phyloP scores from a whole-genome alignment of 192 early-diverging fungal species.

The Coemansia sp. region DNA sequence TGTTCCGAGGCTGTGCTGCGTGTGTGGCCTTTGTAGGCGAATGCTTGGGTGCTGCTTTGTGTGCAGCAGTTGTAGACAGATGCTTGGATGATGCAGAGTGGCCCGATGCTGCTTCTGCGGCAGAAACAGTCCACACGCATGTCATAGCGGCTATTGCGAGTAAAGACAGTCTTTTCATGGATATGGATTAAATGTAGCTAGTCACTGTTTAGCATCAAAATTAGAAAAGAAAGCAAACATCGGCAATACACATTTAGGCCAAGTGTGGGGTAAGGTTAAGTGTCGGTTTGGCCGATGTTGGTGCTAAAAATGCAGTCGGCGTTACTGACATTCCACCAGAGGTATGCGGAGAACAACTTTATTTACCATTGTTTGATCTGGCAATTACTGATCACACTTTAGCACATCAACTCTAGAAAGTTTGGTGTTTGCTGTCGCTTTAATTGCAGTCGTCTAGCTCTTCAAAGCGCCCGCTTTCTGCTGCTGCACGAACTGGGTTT shows the following conservation, averaged over 20 bases:
- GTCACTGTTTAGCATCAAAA: not conserved
- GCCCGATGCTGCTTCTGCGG: not conserved
- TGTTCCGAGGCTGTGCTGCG: not conserved
- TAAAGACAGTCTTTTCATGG: not conserved
- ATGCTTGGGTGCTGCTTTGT: not conserved
- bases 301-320: not conserved
- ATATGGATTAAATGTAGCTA: not conserved
- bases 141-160: constrained; percentile 4
- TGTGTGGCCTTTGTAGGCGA: not conserved
- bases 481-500: constrained; percentile 66
- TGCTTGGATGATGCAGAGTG: not conserved
- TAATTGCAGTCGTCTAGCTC: constrained; percentile 21
- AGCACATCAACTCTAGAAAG: too few species aligned
- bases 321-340: not conserved
- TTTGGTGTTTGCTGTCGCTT: not conserved
- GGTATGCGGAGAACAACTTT: not conserved
- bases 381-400: not conserved
- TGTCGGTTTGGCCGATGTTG: not conserved
- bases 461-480: constrained; percentile 46
- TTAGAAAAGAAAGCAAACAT: not conserved
- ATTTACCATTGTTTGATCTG: not conserved
- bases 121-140: not conserved
- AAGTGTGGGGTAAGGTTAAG: not conserved
- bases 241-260: not conserved
- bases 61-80: not conserved